Evolutionary conservation across 2,329 filamentous ascomycete species (phyloP).

Genomic region (Colletotrichum magnum): DNA sequence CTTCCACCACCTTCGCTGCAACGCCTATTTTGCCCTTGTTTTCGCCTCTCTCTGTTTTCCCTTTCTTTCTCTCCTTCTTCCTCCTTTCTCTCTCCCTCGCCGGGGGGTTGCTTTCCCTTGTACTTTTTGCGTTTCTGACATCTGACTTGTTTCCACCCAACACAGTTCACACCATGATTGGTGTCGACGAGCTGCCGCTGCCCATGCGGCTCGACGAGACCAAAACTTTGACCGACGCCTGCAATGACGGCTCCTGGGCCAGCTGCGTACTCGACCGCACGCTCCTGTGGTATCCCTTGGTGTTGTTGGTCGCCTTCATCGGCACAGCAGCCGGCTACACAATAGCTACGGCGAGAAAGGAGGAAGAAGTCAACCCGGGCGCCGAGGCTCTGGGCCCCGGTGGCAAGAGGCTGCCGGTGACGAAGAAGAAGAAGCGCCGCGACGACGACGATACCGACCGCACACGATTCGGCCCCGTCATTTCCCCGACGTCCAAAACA

Average conservation of each 20-base stretch:
- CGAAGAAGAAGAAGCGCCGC: conserved; percentile 68
- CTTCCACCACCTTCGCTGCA: conserved; percentile 14
- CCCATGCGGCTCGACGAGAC: conserved; percentile 25
- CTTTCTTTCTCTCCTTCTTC: conserved; percentile 18
- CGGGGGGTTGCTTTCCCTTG: conserved; percentile 33
- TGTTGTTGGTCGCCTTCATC: conserved; percentile 68
- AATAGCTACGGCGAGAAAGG: conserved; percentile 64
- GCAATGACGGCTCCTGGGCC: conserved; percentile 29
- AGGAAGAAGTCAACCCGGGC: conserved; percentile 59
- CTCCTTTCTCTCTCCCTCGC: conserved; percentile 24
- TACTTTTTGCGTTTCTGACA: conserved; percentile 37
- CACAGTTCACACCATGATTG: conserved; percentile 50
- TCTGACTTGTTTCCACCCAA: conserved; percentile 28
- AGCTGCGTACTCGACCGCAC: conserved; percentile 58
- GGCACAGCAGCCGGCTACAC: conserved; percentile 66
- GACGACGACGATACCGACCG: conserved; percentile 49
- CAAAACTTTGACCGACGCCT: conserved; percentile 30
- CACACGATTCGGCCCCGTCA: conserved; percentile 53
- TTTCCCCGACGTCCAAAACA: conserved; percentile 72
- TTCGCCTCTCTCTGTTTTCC: conserved; percentile 17
- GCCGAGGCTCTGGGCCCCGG: conserved; percentile 80
- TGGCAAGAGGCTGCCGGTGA: conserved; percentile 85
- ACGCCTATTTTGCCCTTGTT: conserved; percentile 9
- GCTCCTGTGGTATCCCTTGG: conserved; percentile 66
- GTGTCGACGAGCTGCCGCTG: conserved; percentile 48